A percentile compares a stretch with the other conserved stretches of the same genome.
These are phyloP conservation scores for Colletotrichum sp. DNA, from an alignment of 2,329 filamentous ascomycete species.

Conservation along the genomic window DNA sequence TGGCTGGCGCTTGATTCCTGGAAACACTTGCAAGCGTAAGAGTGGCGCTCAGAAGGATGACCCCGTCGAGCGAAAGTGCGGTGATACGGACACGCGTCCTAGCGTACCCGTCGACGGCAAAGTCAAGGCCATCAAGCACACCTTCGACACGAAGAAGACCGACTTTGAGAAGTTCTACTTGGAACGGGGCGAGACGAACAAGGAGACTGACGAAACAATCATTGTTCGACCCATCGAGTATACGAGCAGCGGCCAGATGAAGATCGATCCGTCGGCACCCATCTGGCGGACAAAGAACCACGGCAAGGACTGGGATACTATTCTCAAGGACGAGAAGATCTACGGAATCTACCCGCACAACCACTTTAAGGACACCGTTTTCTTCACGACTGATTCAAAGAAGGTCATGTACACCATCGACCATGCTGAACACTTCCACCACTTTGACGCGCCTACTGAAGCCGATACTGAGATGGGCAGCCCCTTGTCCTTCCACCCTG, in stretches of 20 bases:
- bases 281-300: slow-evolving; percentile 84
- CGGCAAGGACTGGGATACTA: slow-evolving; percentile 81
- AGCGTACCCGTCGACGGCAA: slow-evolving; percentile 68
- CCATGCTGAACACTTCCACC: slow-evolving; percentile 74
- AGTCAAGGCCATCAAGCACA: slow-evolving; percentile 63
- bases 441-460: slow-evolving; percentile 73
- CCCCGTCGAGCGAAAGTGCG: slow-evolving; percentile 77
- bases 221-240: slow-evolving; percentile 55
- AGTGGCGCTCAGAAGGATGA: slow-evolving; percentile 71
- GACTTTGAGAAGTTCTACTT: slow-evolving; percentile 73
- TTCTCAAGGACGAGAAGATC: slow-evolving; percentile 74
- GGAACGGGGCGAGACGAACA: slow-evolving; percentile 72
- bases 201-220: slow-evolving; percentile 74
- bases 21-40: slow-evolving; percentile 72
- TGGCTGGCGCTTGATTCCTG: slow-evolving; percentile 91
- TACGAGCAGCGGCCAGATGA: slow-evolving; percentile 30
- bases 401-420: slow-evolving; percentile 84
- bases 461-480: slow-evolving; percentile 32
- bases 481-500: slow-evolving; percentile 80
- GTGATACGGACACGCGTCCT: slow-evolving; percentile 54
- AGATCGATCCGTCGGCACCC: slow-evolving; percentile 48
- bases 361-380: slow-evolving; percentile 85
- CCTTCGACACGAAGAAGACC: slow-evolving; percentile 65
- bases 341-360: slow-evolving; percentile 76
- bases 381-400: slow-evolving; percentile 73